Percentiles rank a stretch among this genome's conserved stretches.
Evolutionary conservation across 495 filamentous ascomycete genomes (phyloP).

Genomic region (Podospora australis): DNA sequence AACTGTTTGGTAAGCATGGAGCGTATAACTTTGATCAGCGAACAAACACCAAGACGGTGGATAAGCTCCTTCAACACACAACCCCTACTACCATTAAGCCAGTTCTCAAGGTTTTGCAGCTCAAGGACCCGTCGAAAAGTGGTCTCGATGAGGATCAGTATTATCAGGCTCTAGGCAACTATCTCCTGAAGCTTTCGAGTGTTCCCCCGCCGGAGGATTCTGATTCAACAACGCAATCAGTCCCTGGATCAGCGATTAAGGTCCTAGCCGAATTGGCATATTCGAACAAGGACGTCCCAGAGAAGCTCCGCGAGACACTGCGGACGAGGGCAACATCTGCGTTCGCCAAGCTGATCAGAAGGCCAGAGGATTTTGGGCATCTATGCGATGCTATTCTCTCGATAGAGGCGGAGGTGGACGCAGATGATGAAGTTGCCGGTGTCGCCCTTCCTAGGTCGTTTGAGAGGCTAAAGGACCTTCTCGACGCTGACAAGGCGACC

Average conservation of each 20-base stretch:
- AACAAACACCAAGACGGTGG: constrained; percentile 84
- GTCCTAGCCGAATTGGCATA: constrained; percentile 45
- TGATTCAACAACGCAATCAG: constrained; percentile 21
- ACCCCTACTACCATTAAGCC: constrained; percentile 45
- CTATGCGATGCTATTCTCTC: constrained; percentile 43
- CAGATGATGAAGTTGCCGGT: constrained; percentile 50
- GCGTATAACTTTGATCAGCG: constrained; percentile 75
- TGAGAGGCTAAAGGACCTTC: constrained; percentile 60
- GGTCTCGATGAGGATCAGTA: constrained; percentile 33
- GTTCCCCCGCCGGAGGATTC: constrained; percentile 13
- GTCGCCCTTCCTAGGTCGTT: constrained; percentile 55
- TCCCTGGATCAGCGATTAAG: constrained; percentile 34
- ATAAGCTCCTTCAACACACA: constrained; percentile 61
- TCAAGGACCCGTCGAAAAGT: constrained; percentile 23
- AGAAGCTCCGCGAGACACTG: constrained; percentile 60
- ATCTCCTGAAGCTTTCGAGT: constrained; percentile 41
- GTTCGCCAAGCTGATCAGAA: constrained; percentile 62
- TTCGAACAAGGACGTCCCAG: constrained; percentile 46
- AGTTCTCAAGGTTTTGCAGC: constrained; percentile 37
- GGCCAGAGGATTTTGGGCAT: constrained; percentile 47
- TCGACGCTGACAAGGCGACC: constrained; percentile 49
- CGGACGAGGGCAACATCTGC: constrained; percentile 55
- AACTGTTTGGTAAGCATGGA: constrained; percentile 62
- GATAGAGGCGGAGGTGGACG: constrained; percentile 48
- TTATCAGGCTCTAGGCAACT: constrained; percentile 47